Percentiles rank a stretch among this genome's conserved stretches.
These are phyloP conservation scores for Silybum marianum DNA, from an alignment of 129 eudicot species.

Conservation along the genomic window DNA sequence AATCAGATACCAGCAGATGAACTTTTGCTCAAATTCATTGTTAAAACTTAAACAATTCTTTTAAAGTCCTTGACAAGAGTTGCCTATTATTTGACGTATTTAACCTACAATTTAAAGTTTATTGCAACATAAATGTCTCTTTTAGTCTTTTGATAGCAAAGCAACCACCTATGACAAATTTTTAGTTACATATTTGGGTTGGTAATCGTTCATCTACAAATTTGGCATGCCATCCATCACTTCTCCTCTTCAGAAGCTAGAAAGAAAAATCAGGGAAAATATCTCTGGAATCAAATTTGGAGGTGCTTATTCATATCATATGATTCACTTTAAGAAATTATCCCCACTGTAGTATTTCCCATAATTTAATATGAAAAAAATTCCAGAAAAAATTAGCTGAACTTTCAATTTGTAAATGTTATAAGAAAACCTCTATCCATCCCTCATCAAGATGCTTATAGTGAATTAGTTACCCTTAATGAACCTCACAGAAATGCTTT, in stretches of 20 bases:
- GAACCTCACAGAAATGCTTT: background rate
- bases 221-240: background rate
- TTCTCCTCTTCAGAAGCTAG: background rate
- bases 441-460: background rate
- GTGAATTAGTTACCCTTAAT: background rate
- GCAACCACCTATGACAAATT: background rate
- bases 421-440: background rate
- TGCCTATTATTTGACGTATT: background rate
- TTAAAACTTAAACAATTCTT: background rate
- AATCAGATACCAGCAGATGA: background rate
- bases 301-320: background rate
- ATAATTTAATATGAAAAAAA: background rate
- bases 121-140: background rate
- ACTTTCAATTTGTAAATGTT: background rate
- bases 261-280: background rate
- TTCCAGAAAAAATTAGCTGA: background rate
- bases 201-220: background rate
- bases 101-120: background rate
- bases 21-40: background rate
- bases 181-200: background rate
- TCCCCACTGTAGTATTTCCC: background rate
- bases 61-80: background rate
- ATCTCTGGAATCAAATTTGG: slow-evolving; percentile 4
- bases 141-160: background rate
- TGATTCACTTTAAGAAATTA: background rate